Evolutionary conservation across 1,139 yeast genomes (phyloP), one percentile per base, ranked within the genome.

Genomic region (Pneumocystis canis): DNA sequence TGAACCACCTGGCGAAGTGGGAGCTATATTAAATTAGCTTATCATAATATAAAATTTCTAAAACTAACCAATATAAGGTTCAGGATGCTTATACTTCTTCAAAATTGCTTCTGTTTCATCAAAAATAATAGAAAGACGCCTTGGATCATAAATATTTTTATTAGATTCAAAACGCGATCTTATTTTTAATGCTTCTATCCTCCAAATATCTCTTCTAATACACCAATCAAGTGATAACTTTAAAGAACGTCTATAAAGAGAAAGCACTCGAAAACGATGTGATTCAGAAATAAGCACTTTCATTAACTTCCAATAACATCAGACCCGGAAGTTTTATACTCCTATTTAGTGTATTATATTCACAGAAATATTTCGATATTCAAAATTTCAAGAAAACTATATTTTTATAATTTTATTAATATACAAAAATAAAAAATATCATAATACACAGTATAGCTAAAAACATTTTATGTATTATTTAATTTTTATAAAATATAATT

Each of bases 81-180:
- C 65, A 5, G 65, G 64, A 41, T 64, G 65, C 40, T 58, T 60
- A 58, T 39, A 40, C 53, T 28, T 25, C 9, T 59, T 59, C 18
- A 63, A 54, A 57, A 53, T 58, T 3, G 60, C 61, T 20, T 63
- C 65, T 3, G 64, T 59, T 58, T 62, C 60, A 56, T 60, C 61
- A 56, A 64, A n/a, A 32, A 64, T 32, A 11, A 40, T 28, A 31
- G 58, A 61, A 35, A 64, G 57, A 40, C 58, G 58, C n/a, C 65
- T 41, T 1, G 68, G 66, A 40, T 66, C 68, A 35, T 59, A 47
- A 18, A 66, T 62, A 31, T 61, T 59, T 59, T 59, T 62, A 53
- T 66, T 66, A n/a, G 66, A 65, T 35, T 66, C 68, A 59, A 66
- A 66, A 32, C 63, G 62, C 20, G 63, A 61, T 30, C 68, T 60